Evolutionary conservation across 1,139 yeast genomes (phyloP).

Genomic region (Pichia cactophila): DNA sequence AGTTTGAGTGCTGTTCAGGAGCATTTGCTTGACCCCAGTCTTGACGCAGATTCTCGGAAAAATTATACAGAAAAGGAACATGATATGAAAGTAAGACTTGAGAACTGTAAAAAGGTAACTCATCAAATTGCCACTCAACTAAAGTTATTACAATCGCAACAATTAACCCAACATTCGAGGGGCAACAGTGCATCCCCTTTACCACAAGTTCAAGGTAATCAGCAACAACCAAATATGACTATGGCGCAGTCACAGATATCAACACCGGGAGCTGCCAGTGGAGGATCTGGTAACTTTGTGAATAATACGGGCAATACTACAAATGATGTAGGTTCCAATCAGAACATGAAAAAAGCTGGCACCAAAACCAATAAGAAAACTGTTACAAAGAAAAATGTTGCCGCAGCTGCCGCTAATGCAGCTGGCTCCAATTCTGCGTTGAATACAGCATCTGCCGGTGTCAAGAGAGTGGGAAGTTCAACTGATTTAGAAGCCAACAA

Average conservation of each 20-base stretch:
- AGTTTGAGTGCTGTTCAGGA: constrained; percentile 33
- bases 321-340: neutral
- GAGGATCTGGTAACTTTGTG: neutral
- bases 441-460: constrained; percentile 8
- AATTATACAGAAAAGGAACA: constrained; percentile 24
- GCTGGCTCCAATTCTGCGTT: constrained; percentile 8
- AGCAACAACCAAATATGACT: constrained; percentile 6
- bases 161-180: constrained; percentile 4
- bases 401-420: constrained; percentile 13
- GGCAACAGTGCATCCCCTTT: constrained; percentile 4
- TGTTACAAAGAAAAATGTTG: constrained; percentile 7
- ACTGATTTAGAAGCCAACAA: neutral
- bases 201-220: neutral
- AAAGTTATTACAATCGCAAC: constrained; percentile 20
- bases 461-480: constrained; percentile 7
- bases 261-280: neutral
- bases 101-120: constrained; percentile 25
- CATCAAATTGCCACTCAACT: constrained; percentile 25
- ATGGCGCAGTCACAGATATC: constrained; percentile 2
- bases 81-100: constrained; percentile 26
- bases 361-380: constrained; percentile 1
- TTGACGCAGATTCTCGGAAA: constrained; percentile 28
- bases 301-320: neutral
- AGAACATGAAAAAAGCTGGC: neutral
- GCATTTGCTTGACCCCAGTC: constrained; percentile 29